These are phyloP conservation scores for Annulohypoxylon truncatum DNA, from an alignment of 2,329 filamentous ascomycete genomes.

Conservation along the genomic window DNA sequence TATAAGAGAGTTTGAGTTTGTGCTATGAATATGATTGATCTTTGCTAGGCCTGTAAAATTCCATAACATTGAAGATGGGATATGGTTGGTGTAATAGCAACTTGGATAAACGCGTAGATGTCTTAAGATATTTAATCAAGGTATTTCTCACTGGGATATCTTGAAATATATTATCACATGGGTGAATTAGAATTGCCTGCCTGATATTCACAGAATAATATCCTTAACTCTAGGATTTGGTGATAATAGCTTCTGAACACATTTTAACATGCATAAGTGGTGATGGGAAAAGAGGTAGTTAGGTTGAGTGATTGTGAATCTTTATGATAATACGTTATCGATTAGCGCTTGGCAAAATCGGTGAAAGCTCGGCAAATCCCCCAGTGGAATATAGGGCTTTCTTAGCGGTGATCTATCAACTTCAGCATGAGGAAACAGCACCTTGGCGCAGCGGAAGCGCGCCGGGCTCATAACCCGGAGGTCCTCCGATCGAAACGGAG, in stretches of 20 bases:
- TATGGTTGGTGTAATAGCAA: too few species aligned
- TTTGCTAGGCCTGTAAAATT: too few species aligned
- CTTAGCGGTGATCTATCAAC: neutral
- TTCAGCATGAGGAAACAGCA: conserved; percentile 38
- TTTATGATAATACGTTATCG: neutral
- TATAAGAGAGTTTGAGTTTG: neutral
- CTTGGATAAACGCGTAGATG: too few species aligned
- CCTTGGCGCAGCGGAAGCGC: conserved; percentile 50
- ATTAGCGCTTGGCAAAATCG: neutral
- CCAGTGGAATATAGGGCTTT: neutral
- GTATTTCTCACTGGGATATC: neutral
- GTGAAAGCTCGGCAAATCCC: neutral
- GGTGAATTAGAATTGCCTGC: too few species aligned
- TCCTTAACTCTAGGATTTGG: too few species aligned
- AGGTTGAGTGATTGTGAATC: neutral
- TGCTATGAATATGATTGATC: neutral
- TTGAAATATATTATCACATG: neutral
- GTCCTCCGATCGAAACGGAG: conserved; percentile 51
- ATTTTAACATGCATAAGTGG: too few species aligned
- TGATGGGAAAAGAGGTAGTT: too few species aligned
- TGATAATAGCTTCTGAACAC: too few species aligned
- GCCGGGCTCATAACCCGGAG: conserved; percentile 53
- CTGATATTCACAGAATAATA: too few species aligned
- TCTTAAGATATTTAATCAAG: too few species aligned
- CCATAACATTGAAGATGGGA: too few species aligned